A percentile compares a stretch with the other conserved stretches of the same genome.
These are phyloP conservation scores for Corymbia calophylla DNA, from an alignment of 441 rosid genomes.

Conservation along the genomic window DNA sequence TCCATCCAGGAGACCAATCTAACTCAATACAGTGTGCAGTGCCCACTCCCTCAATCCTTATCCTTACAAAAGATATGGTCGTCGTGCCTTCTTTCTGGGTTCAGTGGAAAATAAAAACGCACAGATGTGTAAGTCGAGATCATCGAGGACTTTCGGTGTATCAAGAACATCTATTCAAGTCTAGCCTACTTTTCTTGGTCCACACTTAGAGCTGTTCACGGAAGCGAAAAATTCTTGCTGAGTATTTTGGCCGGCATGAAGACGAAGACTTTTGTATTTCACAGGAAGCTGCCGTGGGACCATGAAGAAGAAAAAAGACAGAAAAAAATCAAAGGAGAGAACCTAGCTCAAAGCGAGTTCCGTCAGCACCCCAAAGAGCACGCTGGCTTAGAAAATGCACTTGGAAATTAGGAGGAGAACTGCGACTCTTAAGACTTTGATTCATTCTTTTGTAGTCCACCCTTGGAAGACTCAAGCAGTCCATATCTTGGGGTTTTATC, in stretches of 20 bases:
- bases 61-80: neutral
- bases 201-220: neutral
- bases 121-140: neutral
- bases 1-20: no score
- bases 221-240: neutral
- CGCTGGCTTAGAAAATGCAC: neutral
- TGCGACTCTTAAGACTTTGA: neutral
- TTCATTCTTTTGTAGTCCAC: neutral
- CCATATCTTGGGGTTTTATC: neutral
- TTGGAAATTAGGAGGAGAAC: neutral
- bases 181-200: neutral
- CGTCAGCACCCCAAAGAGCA: no score
- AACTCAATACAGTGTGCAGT: no score
- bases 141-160: neutral
- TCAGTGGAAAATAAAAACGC: neutral
- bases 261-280: neutral
- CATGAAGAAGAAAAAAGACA: neutral
- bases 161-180: neutral
- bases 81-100: neutral
- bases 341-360: neutral
- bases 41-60: no score
- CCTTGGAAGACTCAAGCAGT: neutral
- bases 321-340: neutral
- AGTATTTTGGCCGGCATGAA: neutral
- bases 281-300: neutral